Conservation (phyloP, 2,329 filamentous ascomycete species). For the Rutstroemia sp. region DNA sequence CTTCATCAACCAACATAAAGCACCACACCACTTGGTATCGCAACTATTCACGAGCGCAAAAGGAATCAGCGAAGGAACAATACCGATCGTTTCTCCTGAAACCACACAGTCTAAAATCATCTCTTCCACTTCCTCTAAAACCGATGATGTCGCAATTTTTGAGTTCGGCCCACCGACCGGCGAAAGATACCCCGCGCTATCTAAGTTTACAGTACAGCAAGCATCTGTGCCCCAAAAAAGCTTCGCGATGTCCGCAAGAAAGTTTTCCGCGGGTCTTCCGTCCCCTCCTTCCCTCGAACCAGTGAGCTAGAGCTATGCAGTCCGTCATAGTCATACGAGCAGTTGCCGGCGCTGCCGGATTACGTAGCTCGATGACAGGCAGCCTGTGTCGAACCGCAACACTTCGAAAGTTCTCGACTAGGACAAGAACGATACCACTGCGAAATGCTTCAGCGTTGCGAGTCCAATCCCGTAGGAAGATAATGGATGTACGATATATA, state of each 20-base stretch:
- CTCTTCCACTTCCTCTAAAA: too few relatives aligned
- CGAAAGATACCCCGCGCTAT: background rate
- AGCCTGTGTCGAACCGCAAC: background rate
- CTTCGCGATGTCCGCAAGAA: background rate
- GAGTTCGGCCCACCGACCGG: background rate
- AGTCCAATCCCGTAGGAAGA: background rate
- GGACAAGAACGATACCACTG: background rate
- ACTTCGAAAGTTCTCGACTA: background rate
- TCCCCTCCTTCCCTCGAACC: background rate
- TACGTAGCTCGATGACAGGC: background rate
- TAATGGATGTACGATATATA: background rate
- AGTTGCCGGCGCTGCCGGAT: background rate
- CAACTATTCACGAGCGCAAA: too few relatives aligned
- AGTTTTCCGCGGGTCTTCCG: background rate
- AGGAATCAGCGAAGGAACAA: too few relatives aligned
- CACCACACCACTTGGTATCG: too few relatives aligned
- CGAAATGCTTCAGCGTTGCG: background rate
- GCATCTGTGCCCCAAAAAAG: background rate
- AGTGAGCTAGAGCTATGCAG: background rate
- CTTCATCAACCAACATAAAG: too few relatives aligned
- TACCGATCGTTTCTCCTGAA: too few relatives aligned
- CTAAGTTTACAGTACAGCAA: background rate
- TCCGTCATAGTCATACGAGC: background rate
- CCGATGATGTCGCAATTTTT: too few relatives aligned
- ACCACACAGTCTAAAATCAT: too few relatives aligned